phyloP scores from a whole-genome alignment of 1,284 basidiomycete species.

The Coniferiporia weirii region DNA sequence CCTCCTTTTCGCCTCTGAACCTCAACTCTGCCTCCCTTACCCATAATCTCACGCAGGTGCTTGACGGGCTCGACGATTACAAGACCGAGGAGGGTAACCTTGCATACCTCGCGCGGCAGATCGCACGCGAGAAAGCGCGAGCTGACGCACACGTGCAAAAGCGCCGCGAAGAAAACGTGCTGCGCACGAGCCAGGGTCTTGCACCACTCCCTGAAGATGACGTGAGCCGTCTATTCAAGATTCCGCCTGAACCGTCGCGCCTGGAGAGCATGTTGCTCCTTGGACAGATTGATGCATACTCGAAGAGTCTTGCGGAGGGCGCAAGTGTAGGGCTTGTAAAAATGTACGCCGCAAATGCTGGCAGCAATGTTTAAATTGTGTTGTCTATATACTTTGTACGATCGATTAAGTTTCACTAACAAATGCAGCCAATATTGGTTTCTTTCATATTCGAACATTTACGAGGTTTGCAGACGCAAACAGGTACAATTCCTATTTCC shows the following conservation, averaged over 20 bases:
- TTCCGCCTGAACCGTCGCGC: constrained; percentile 85
- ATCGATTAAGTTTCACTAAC: no score
- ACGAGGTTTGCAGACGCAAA: no score
- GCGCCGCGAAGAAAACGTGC: constrained; percentile 86
- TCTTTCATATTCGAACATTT: no score
- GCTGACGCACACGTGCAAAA: constrained; percentile 81
- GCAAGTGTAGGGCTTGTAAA: constrained; percentile 68
- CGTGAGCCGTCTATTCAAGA: constrained; percentile 78
- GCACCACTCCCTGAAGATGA: constrained; percentile 86
- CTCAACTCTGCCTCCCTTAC: constrained; percentile 56
- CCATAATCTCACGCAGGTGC: constrained; percentile 74
- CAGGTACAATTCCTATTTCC: no score
- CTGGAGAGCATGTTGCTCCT: constrained; percentile 84
- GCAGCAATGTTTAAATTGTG: constrained; percentile 22
- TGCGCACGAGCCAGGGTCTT: constrained; percentile 79
- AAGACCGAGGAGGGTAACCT: constrained; percentile 91
- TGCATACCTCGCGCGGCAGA: constrained; percentile 88
- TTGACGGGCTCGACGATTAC: constrained; percentile 82
- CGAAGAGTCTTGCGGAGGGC: constrained; percentile 68
- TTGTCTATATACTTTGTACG: background rate
- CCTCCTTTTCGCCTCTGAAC: constrained; percentile 57
- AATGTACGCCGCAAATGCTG: constrained; percentile 64
- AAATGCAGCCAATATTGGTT: no score
- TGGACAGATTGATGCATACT: constrained; percentile 84
- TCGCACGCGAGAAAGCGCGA: constrained; percentile 80